phyloP scores from a whole-genome alignment of 169 alveolate species.

The Neospora caninum region DNA sequence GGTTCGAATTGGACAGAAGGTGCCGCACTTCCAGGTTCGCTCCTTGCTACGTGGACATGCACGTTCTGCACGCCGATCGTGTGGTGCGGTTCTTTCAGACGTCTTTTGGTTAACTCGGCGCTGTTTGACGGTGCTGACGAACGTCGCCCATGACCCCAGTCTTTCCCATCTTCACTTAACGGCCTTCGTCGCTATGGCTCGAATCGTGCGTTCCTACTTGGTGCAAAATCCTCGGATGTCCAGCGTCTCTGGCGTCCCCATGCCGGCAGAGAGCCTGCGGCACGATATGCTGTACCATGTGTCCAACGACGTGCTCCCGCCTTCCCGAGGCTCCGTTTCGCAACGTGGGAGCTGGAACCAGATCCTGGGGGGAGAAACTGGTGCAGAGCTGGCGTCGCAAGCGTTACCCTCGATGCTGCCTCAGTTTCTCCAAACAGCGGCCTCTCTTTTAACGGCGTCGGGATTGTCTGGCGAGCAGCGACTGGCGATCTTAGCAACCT shows the following conservation, averaged over 20 bases:
- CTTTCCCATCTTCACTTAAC: not conserved
- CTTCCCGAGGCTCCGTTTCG: not conserved
- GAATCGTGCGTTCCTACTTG: not conserved
- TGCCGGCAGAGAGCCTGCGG: not conserved
- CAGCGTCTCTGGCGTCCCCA: not conserved
- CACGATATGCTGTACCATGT: not conserved
- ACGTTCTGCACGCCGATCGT: too few species aligned
- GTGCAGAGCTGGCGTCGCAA: not conserved
- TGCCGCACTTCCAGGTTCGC: too few species aligned
- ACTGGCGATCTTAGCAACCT: not conserved
- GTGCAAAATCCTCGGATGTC: not conserved
- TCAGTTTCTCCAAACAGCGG: constrained; percentile 26
- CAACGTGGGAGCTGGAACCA: not conserved
- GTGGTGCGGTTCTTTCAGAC: not conserved
- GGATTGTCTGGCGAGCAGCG: not conserved
- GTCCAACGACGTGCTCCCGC: not conserved
- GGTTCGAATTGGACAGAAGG: too few species aligned
- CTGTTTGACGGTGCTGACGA: not conserved
- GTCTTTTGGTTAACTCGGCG: constrained; percentile 1
- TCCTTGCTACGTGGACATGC: too few species aligned
- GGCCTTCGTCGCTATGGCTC: constrained; percentile 1
- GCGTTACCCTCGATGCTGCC: not conserved
- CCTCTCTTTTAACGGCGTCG: not conserved
- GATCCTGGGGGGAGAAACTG: not conserved
- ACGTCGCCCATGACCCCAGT: not conserved